Evolutionary conservation across 805 yeast genomes (phyloP), one percentile per base, ranked within the genome.

Genomic region (Zygoascus biomembranicola): DNA sequence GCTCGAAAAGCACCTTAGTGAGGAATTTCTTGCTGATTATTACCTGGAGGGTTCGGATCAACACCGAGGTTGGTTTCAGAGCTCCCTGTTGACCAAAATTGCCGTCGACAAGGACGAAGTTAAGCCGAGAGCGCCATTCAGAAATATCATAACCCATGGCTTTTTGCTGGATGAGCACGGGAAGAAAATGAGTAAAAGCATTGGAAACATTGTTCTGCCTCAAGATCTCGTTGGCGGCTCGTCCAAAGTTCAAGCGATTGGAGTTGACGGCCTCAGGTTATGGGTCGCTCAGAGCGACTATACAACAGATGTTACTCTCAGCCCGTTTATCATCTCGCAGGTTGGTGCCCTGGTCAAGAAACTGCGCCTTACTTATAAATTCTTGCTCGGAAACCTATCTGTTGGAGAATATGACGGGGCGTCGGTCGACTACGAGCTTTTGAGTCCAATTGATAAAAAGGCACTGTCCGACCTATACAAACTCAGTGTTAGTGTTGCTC

Each of bases 31-130:
- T 4, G 84, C 95, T 0, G 95, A 90, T 68, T 77, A 88, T n/a
- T 92, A 89, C 64, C 68, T 92, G 13, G 99, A 94, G 73, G 99
- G 99, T 1, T 81, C 90, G n/a, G 99, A 94, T 65, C 99, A 94
- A 68, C 99, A 94, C 65, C 79, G 99, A 56, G 99, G 99, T 0
- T 94, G 99, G 99, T 94, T 94, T 67, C 99, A 94, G 71, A 87
- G 96, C 32, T 89, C 97, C 1, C 70, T 94, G 28, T 72, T 94
- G 54, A 90, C 95, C 23, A 86, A 82, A 63, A 77, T 89, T 20
- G 86, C 85, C 2, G 63, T 69, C 10, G 43, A 41, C 18, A 47
- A 63, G 13, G 61, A 69, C 39, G 58, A 71, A 0, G 63, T 61
- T 2, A 70, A 72, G 1, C 56, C 66, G 1, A 53, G 44, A 0